These are phyloP conservation scores for Paraleonurus japonicus DNA, from an alignment of 257 asterid genomes.

Conservation along the genomic window DNA sequence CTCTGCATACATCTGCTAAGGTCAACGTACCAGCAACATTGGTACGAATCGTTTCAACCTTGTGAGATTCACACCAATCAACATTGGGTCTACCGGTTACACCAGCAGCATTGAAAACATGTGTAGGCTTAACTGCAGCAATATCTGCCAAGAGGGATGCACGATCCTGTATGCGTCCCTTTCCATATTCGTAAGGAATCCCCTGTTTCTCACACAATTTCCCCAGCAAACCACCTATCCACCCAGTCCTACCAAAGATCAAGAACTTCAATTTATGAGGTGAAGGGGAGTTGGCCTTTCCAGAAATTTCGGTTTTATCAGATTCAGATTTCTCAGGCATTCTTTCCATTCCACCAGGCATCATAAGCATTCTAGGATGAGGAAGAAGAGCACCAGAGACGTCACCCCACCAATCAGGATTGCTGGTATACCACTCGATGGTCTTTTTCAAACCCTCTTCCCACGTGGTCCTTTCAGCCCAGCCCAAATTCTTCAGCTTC, in stretches of 20 bases:
- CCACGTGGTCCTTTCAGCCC: slow-evolving; percentile 65
- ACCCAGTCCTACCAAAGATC: slow-evolving; percentile 62
- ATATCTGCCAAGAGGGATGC: slow-evolving; percentile 45
- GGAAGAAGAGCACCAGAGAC: slow-evolving; percentile 71
- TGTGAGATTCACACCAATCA: slow-evolving; percentile 69
- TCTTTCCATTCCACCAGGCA: slow-evolving; percentile 53
- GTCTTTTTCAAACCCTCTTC: slow-evolving; percentile 61
- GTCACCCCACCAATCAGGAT: slow-evolving; percentile 81
- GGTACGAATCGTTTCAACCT: slow-evolving; percentile 54
- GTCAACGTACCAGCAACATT: slow-evolving; percentile 60
- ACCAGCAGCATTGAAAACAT: slow-evolving; percentile 65
- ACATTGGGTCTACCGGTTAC: slow-evolving; percentile 69
- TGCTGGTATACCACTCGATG: slow-evolving; percentile 59
- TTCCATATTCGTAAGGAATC: slow-evolving; percentile 56
- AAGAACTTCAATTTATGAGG: slow-evolving; percentile 47
- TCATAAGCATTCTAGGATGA: slow-evolving; percentile 69
- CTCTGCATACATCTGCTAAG: slow-evolving; percentile 60
- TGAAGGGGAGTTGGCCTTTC: slow-evolving; percentile 24
- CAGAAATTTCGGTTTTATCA: slow-evolving; percentile 25
- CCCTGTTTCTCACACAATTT: slow-evolving; percentile 56
- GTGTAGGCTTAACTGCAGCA: slow-evolving; percentile 52
- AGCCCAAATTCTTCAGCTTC: slow-evolving; percentile 61
- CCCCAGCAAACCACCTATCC: slow-evolving; percentile 69
- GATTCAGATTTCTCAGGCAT: slow-evolving; percentile 31
- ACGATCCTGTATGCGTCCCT: slow-evolving; percentile 57